phyloP scores from a whole-genome alignment of 192 early-diverging fungal genomes.

The Coemansia sp. region DNA sequence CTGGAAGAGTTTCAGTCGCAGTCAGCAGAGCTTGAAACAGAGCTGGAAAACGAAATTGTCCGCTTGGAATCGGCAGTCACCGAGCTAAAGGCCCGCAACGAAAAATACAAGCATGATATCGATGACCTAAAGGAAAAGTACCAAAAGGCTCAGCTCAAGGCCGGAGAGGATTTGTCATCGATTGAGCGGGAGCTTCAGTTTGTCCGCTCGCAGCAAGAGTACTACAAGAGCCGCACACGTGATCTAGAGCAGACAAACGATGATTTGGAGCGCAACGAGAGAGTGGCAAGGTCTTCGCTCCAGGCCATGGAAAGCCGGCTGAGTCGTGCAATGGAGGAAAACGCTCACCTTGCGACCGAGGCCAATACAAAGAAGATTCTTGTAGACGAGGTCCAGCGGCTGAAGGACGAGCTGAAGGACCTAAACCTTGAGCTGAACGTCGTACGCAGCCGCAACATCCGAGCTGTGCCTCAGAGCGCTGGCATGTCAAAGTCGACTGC shows the following conservation, averaged over 20 bases:
- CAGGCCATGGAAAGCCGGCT: slow-evolving; percentile 71
- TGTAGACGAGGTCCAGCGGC: slow-evolving; percentile 71
- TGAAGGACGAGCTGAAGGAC: slow-evolving; percentile 74
- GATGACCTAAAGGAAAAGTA: slow-evolving; percentile 79
- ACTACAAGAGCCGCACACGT: slow-evolving; percentile 69
- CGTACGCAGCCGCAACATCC: slow-evolving; percentile 47
- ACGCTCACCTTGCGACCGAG: slow-evolving; percentile 67
- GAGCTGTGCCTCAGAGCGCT: slow-evolving; percentile 29
- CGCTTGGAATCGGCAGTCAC: slow-evolving; percentile 66
- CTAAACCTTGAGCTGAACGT: slow-evolving; percentile 60
- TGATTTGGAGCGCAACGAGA: slow-evolving; percentile 70
- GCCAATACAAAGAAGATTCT: slow-evolving; percentile 68
- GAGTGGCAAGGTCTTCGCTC: slow-evolving; percentile 69
- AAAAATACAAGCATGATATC: slow-evolving; percentile 64
- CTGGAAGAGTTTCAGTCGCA: slow-evolving; percentile 68
- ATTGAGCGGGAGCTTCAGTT: slow-evolving; percentile 76
- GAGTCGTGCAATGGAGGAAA: slow-evolving; percentile 71
- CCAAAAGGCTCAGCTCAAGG: slow-evolving; percentile 65
- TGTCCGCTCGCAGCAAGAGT: slow-evolving; percentile 68
- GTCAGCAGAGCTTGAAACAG: slow-evolving; percentile 70
- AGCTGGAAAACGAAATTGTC: slow-evolving; percentile 72
- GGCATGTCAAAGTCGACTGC: slow-evolving; percentile 46
- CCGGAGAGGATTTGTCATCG: slow-evolving; percentile 64
- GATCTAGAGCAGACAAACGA: slow-evolving; percentile 80
- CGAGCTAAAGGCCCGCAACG: slow-evolving; percentile 67